Evolutionary conservation across 768 basidiomycete species (phyloP).

Genomic region (Leccinum ochraceum): DNA sequence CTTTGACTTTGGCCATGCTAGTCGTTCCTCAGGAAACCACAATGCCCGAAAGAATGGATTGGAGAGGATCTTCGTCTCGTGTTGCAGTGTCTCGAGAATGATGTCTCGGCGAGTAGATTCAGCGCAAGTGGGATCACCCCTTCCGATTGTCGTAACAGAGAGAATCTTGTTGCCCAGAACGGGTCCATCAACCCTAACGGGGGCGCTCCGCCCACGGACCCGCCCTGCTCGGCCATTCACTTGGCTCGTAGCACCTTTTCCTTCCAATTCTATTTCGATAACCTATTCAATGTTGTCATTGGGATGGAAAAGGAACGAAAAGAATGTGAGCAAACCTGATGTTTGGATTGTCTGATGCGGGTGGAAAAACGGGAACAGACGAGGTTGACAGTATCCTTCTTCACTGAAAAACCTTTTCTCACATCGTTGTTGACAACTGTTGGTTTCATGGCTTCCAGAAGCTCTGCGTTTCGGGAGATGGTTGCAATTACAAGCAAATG

Average conservation of each 20-base stretch:
- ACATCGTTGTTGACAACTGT: constrained; percentile 44
- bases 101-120: constrained; percentile 37
- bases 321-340: constrained; percentile 39
- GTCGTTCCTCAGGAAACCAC: constrained; percentile 25
- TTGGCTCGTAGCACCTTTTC: neutral
- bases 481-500: constrained; percentile 47
- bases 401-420: constrained; percentile 23
- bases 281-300: constrained; percentile 10
- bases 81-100: constrained; percentile 27
- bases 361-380: constrained; percentile 45
- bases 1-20: constrained; percentile 18
- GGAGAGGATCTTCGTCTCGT: constrained; percentile 13
- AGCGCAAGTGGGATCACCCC: constrained; percentile 55
- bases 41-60: constrained; percentile 30
- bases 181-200: no score
- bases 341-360: constrained; percentile 37
- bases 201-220: constrained; percentile 40
- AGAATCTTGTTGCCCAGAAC: constrained; percentile 4
- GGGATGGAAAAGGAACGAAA: no score
- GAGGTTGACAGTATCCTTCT: constrained; percentile 36
- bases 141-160: constrained; percentile 52
- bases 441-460: constrained; percentile 52
- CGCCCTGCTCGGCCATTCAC: constrained; percentile 20
- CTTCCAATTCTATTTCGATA: constrained; percentile 20
- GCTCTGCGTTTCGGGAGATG: constrained; percentile 44